Base-by-base conservation (phyloP, 176 grass and related monocot species). In the Aegilops tauschii region DNA sequence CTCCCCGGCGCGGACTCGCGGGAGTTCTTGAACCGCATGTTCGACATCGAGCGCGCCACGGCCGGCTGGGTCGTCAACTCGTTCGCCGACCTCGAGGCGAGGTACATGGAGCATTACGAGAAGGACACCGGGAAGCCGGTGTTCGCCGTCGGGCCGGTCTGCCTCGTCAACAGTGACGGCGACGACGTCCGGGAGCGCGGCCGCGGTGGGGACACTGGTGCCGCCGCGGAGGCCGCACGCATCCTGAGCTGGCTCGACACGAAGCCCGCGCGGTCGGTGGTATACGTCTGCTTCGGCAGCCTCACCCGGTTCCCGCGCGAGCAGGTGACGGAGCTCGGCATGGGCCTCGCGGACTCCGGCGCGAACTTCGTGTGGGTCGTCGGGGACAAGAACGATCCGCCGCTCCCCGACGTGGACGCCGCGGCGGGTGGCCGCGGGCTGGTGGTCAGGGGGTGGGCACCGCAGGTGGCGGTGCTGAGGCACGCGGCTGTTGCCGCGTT, bases 251-350 rank as follows among this genome's bases (percentile, higher is more conserved):
- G 94, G 94, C 80, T 97, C 37, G 92, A 92, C 70, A 29, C 72
- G 9, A 92, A 84, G 65, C 79, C 82, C 5, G 42, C 83, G 9
- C 61, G 83, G 31, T 94, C 92, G 23, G 94, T 97, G 68, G 84
- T 92, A 71, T 97, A 94, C 64, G 92, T 97, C 45, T 97, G 88
- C 76, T 94, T 97, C 31, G 92, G 92, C 20, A 94, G 92, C 83
- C 75, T 86, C 52, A 83, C 80, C 25, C 65, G 77, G 5, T 88
- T 93, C 69, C 85, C 90, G 30, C 63, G 4, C 9, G 85, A 84
- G 62, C 94, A 97, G 86, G 70, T 92, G 61, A 28, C 49, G 14
- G 87, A 94, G 85, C 88, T 97, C 39, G 94, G 87, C 50, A 52
- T 79, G 37, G 92, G 90, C 1, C 89, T 97, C 6, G 83, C 79